Base-by-base conservation (phyloP, 352 stramenopile genomes). In the Phytophthora pseudosyringae region DNA sequence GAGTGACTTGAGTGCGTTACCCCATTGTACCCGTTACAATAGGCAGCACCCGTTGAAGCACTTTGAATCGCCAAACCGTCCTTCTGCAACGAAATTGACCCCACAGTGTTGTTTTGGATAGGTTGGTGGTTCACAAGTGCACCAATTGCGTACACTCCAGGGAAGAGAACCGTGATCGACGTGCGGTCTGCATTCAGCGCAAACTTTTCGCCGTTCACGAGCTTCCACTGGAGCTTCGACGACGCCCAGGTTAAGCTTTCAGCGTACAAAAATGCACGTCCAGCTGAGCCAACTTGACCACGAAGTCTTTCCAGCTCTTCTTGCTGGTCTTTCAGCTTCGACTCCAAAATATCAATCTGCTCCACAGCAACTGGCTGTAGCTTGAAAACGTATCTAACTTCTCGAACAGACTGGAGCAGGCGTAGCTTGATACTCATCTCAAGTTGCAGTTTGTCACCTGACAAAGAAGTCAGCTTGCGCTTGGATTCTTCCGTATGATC, bases 321-420 rank as follows among this genome's bases (percentile, higher is more conserved):
- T 52, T 71, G 56, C 9, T 71, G 64, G 5, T 71, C 49, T 39
- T 62, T 57, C 41, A 71, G 2, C 35, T 67, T 71, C 13, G 63
- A 67, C 28, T 61, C 56, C 6, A 66, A 46, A 28, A 69, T 69
- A 31, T 59, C 53, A 36, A 69, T 49, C 3, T 7, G 35, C 28
- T 66, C 48, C 18, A 71, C 64, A 39, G 57, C 16, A 8, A 71
- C 31, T 18, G 56, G 64, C 0, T 67, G 3, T 3, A 67, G 50
- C 11, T 51, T 21, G 8, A 71, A 71, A 1, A 46, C 6, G 25
- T 71, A 71, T 9, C 4, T 53, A 31, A 63, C 49, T 11, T 44
- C 5, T n/a, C 64, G 56, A 31, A 35, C 31, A 12, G 64, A 67
- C 12, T 43, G 49, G 7, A 67, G 50, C 28, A 63, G 6, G 9